Base-by-base conservation (phyloP, 306 rosid genomes). In the Corylus americana region DNA sequence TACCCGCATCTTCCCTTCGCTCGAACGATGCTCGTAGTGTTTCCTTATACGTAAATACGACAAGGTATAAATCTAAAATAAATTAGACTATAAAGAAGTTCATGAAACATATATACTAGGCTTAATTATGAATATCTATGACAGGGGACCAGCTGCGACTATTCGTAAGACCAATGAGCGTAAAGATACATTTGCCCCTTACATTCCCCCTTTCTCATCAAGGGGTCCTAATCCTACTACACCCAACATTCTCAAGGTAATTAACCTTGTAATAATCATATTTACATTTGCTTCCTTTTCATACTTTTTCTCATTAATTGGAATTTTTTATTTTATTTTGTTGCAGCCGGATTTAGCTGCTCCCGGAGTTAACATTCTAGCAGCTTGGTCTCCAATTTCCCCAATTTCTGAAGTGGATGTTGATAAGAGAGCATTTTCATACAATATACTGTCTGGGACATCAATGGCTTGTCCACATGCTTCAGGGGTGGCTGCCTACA, bases 1-100 rank as follows among this genome's bases (percentile, higher is more conserved):
- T 89, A 37, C 90, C 96, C 1, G 61, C 81, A 8, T 48, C 84
- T 35, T 37, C 16, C 18, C 31, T 88, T 45, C 49, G 37, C 17
- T 1, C 6, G 4, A 66, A 57, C 14, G 80, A 64, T n/a, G 67
- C 78, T 42, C 0, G 0, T n/a, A 13, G n/a, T 22, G 7, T 86
- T 39, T 11, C 14, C 45, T 5, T 57, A 7, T 88, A 88, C 79
- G 64, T 82, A 3, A 55, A 27, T 8, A 66, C 83, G 7, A 73
- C 76, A 11, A 79, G 80, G 86, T 84, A 84, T 11, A 3, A 2
- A 58, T 0, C 25, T 12, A 45, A 18, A 39, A 53, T 11, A 54
- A 18, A 31, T 37, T n/a, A 9, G 25, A 51, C 25, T 29, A 71
- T 16, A 2, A 37, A 50, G 5, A 51, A 3, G 7, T 35, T 35